Base-by-base conservation (phyloP, 169 alveolate species). In the Plasmodium knowlesi region DNA sequence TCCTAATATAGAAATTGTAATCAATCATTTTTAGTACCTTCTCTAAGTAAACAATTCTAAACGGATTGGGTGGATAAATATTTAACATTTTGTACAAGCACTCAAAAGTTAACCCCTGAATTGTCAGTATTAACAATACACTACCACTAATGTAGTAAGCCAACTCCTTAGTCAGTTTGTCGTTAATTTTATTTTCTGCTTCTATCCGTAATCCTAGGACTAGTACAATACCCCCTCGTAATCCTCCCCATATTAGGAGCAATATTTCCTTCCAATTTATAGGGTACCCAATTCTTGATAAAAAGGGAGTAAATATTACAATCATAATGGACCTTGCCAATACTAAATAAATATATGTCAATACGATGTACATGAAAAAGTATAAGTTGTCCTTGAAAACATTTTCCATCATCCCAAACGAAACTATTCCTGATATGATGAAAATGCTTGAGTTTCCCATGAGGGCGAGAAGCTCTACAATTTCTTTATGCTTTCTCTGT, bases 181-280 rank as follows among this genome's bases (percentile, higher is more conserved):
- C 93, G 30, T 96, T 94, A 53, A 98, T 95, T 53, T 94, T 95
- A 12, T 88, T 82, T 73, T 97, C 99, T 25, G 97, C 97, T 83
- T 97, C 99, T 30, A 98, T 96, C 25, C 98, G 96, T 82, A 98
- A 95, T 0, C 99, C 99, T 28, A 98, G 88, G 28, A 98, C 98
- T 95, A 98, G 91, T 34, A 97, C 98, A 25, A 98, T 97, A 80
- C 99, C 99, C 0, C 99, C 99, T 39, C 99, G 95, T 28, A 98
- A 95, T 12, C 99, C 99, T 0, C 99, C 99, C 98, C 98, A 98
- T 22, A 97, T 94, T 72, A 98, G 95, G 74, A 98, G 90, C 34
- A 97, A 84, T 43, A 96, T 97, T 92, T 97, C 98, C 80, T 97
- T 97, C 95, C 96, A 97, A 46, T 95, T 95, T 30, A 97, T 74